phyloP scores from a whole-genome alignment of 2,329 filamentous ascomycete genomes.

The Botryotinia globosa region DNA sequence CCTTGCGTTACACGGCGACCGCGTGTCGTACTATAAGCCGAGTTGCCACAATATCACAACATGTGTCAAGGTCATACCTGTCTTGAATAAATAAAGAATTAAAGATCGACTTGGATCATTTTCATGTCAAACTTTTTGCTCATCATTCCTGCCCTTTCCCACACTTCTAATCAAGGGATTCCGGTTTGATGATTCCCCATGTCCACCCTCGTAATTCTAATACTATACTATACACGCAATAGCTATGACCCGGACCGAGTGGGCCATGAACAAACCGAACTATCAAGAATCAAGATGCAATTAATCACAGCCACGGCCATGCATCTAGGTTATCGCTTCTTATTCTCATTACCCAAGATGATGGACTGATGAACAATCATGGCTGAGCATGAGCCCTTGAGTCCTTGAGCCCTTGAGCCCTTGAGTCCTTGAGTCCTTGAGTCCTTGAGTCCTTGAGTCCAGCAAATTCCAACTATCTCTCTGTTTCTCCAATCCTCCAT shows the following conservation, averaged over 20 bases:
- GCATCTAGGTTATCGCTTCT: constrained; percentile 3
- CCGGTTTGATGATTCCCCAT: constrained; percentile 5
- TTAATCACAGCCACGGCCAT: constrained; percentile 6
- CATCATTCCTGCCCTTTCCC: background rate
- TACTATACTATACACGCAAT: background rate
- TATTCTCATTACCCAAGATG: background rate
- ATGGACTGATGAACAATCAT: background rate
- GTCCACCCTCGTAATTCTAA: constrained; percentile 1
- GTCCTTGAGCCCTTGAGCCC: background rate
- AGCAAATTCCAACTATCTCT: background rate
- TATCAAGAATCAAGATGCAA: constrained; percentile 8
- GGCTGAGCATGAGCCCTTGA: constrained; percentile 4
- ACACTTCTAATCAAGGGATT: background rate
- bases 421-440: too few species aligned
- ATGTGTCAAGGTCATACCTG: constrained; percentile 9
- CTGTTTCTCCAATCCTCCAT: background rate
- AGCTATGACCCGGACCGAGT: constrained; percentile 6
- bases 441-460: too few species aligned
- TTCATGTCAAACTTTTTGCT: background rate
- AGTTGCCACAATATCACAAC: background rate
- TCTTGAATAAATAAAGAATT: background rate
- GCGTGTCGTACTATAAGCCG: background rate
- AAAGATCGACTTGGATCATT: background rate
- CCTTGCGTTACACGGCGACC: background rate
- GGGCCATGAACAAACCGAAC: background rate